A percentile compares a stretch with the other conserved stretches of the same genome.
Evolutionary conservation across 1,284 basidiomycete species (phyloP).

Genomic region (Tetrapyrgos nigripes): DNA sequence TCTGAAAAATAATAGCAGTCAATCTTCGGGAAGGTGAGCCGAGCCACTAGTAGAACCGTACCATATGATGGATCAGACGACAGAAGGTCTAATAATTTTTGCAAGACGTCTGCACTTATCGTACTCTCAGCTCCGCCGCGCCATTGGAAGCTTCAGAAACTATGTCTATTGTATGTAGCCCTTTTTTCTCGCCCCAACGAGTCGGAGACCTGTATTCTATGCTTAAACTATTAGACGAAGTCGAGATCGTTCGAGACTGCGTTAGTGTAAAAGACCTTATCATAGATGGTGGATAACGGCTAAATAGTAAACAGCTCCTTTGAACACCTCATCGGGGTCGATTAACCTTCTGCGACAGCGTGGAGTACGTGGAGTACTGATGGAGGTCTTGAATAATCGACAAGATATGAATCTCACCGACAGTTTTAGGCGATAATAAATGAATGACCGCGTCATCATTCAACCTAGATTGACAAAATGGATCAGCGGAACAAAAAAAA

Average conservation of each 20-base stretch:
- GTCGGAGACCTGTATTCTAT: no score
- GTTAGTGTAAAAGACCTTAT: conserved; percentile 41
- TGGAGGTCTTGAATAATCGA: conserved; percentile 39
- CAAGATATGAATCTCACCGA: conserved; percentile 41
- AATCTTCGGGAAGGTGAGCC: background rate
- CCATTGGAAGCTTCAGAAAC: background rate
- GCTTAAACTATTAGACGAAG: no score
- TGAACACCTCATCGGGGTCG: conserved; percentile 25
- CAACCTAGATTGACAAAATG: conserved; percentile 43
- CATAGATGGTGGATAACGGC: conserved; percentile 61
- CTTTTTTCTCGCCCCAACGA: no score
- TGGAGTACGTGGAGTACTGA: conserved; percentile 38
- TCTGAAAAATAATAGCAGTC: conserved; percentile 34
- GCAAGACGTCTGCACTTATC: background rate
- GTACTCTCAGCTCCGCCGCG: background rate
- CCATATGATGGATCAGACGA: background rate
- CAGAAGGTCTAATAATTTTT: background rate
- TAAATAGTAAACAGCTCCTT: conserved; percentile 54
- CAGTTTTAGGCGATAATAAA: conserved; percentile 47
- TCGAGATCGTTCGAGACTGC: no score
- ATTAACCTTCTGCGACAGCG: conserved; percentile 44
- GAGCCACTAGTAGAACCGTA: background rate
- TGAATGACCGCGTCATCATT: conserved; percentile 43
- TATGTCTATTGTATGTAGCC: background rate
- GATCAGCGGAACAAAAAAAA: background rate